A percentile compares a stretch with the other conserved stretches of the same genome.
Conservation (phyloP, 106 monocot species). For the Agapanthus africanus region DNA sequence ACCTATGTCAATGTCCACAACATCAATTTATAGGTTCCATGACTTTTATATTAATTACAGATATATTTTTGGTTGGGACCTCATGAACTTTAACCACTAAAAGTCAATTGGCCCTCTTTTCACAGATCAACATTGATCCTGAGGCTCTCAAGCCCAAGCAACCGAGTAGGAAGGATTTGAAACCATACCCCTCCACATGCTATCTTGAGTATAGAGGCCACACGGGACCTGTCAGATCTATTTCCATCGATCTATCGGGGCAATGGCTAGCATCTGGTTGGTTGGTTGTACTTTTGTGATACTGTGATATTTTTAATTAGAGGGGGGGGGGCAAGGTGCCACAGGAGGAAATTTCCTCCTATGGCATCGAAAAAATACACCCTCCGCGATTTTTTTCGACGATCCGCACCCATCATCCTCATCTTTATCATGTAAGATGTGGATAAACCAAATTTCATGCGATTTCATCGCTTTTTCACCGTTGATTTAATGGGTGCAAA, state of each 20-base stretch:
- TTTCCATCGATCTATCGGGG: conserved; percentile 67
- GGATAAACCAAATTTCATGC: too few species aligned
- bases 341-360: too few species aligned
- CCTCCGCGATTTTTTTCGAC: too few species aligned
- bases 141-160: conserved; percentile 93
- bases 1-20: not conserved
- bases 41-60: not conserved
- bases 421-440: too few species aligned
- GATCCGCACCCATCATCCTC: too few species aligned
- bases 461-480: too few species aligned
- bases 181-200: conserved; percentile 81
- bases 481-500: too few species aligned
- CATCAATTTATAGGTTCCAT: not conserved
- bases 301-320: not conserved
- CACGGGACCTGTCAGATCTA: conserved; percentile 60
- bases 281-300: conserved; percentile 10
- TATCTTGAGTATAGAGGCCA: conserved; percentile 96
- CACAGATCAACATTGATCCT: conserved; percentile 94
- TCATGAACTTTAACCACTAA: not conserved
- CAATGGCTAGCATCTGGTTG: conserved; percentile 98
- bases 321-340: too few species aligned
- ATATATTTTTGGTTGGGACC: not conserved
- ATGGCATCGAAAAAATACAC: too few species aligned
- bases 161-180: conserved; percentile 88
- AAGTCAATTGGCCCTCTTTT: not conserved